Evolutionary conservation across 2,329 filamentous ascomycete species (phyloP), one percentile per base, ranked within the genome.

Genomic region (Xylaria sp.): DNA sequence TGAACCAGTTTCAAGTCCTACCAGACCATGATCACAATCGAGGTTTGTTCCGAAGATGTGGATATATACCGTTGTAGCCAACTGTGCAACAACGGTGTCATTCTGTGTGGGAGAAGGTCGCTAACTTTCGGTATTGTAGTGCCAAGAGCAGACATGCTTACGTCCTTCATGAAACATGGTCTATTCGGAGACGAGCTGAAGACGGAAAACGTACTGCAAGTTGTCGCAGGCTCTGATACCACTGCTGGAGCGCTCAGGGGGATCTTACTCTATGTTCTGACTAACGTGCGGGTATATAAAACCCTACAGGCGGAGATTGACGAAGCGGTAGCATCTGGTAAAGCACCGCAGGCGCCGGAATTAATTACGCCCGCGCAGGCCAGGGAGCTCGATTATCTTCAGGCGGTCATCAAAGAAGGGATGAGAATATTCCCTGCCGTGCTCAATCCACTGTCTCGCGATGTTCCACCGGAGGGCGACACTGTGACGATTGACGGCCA

Each of bases 151-250:
- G 76, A 78, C 54, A 80, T 80, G 78, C 70, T 80, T 5, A 73
- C 77, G 1, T 78, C 75, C 0, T 80, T 78, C 28, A 69, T 79
- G 20, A 69, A 72, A 12, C 73, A 79, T 32, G 76, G 77, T 0
- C 18, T 80, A 4, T 34, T 2, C 1, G 75, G 72, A 8, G 67
- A 74, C 7, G 74, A 79, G 13, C 66, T 80, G 6, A 9, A 78
- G 72, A 72, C 78, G 7, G 80, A 82, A 55, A 76, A 80, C 34
- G 78, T 80, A 0, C 74, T 82, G 0, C 77, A 82, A 39, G 79
- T 82, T 65, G 80, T 85, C 1, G 88, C 87, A 0, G 88, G 88
- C 1, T 86, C 86, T 0, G 88, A 90, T 70, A 89, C 87, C 0
- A 86, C 86, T 0, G 84, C 86, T 0, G 84, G 82, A 0, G 84